Evolutionary conservation across 2,329 filamentous ascomycete genomes (phyloP).

Genomic region (Alternaria burnsii): DNA sequence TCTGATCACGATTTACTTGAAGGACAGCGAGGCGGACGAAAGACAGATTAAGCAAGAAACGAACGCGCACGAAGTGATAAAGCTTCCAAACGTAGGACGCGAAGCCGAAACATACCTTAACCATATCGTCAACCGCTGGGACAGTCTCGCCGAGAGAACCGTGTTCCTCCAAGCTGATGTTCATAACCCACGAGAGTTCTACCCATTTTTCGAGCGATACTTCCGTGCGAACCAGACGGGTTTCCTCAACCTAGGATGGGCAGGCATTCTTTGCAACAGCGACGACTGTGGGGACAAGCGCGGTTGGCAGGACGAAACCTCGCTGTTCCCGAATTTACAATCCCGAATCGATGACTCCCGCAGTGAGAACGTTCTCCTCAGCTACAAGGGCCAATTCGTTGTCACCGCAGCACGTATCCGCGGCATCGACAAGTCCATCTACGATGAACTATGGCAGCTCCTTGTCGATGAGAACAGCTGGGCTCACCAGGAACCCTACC

Average conservation of each 20-base stretch:
- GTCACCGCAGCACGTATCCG: conserved; percentile 56
- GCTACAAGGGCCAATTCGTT: conserved; percentile 60
- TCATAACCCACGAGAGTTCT: conserved; percentile 51
- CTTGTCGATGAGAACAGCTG: conserved; percentile 37
- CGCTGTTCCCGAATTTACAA: conserved; percentile 52
- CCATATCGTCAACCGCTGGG: conserved; percentile 57
- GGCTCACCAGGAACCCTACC: conserved; percentile 37
- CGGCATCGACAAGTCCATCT: conserved; percentile 46
- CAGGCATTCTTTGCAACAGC: conserved; percentile 51
- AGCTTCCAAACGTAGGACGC: conserved; percentile 53
- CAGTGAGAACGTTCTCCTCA: conserved; percentile 51
- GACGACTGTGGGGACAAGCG: conserved; percentile 52
- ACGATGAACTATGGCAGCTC: conserved; percentile 42
- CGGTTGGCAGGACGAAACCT: conserved; percentile 52
- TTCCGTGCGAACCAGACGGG: conserved; percentile 51
- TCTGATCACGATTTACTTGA: conserved; percentile 44
- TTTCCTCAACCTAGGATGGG: conserved; percentile 56
- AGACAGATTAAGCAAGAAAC: conserved; percentile 30
- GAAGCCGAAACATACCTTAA: conserved; percentile 58
- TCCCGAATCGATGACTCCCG: conserved; percentile 29
- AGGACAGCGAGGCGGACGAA: conserved; percentile 36
- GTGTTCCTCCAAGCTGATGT: conserved; percentile 59
- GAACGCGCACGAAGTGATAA: conserved; percentile 35
- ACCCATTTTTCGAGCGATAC: conserved; percentile 52
- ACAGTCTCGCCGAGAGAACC: conserved; percentile 56